Evolutionary conservation across 768 basidiomycete genomes (phyloP), one percentile per base, ranked within the genome.

Genomic region (Suillus plorans): DNA sequence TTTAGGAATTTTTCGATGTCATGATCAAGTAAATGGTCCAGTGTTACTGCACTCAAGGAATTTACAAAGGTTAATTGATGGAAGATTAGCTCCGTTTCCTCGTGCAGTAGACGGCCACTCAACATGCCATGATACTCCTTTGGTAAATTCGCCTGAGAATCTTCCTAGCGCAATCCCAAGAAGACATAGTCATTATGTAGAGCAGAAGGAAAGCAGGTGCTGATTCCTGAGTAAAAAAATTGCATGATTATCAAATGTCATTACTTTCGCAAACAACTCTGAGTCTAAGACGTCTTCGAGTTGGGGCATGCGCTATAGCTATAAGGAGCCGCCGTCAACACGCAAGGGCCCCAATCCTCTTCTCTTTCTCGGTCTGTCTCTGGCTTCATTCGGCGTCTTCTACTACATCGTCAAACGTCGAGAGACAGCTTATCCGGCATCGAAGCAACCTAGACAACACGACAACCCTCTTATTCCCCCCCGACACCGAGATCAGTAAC

Each of bases 391-490:
- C 71, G 84, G 77, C 42, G 75, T 82, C 1, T 92, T 91, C 74
- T 85, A 79, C 71, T 71, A 77, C 64, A 77, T 90, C 68, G 74
- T 86, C 47, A 85, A 85, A 70, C 77, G 78, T 70, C 81, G 89
- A 71, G 87, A 88, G 72, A 71, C 77, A 64, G 83, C 82, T 1
- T 72, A 82, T 66, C 89, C 91, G 20, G 86, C 88, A 4, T 89
- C 89, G 9, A 76, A 78, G 37, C 85, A 84, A 68, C 86, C 85
- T 31, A 79, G 86, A 59, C 86, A 86, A 66, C 80, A 81, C 74
- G 86, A 89, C 71, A 85, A 87, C 68, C 90, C 88, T 47, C 85
- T 88, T 66, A 77, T 88, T 66, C 88, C 89, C 60, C 86, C 89
- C 31, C 80, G 82, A 50, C 87, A 85, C 67, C 72, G 68, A 61